These are phyloP conservation scores for Hypoxylon sp. DNA, from an alignment of 2,329 filamentous ascomycete genomes.

Conservation along the genomic window DNA sequence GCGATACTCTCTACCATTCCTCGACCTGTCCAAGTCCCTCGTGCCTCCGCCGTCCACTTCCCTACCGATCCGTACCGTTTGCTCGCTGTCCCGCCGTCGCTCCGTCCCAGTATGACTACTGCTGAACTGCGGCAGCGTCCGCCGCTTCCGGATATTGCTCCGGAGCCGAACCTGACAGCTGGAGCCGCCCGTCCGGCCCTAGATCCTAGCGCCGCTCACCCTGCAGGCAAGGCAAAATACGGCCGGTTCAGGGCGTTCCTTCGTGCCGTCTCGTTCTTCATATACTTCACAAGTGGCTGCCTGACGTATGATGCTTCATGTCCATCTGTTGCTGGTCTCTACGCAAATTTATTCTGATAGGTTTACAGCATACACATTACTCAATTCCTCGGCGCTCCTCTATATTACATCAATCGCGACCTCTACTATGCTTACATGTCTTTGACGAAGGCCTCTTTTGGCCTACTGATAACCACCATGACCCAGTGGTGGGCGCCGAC, in stretches of 20 bases:
- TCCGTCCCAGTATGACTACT: constrained; percentile 52
- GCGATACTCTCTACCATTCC: not conserved
- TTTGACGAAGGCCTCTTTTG: constrained; percentile 87
- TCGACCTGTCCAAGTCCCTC: constrained; percentile 2
- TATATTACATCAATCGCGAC: constrained; percentile 82
- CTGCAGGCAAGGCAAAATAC: constrained; percentile 70
- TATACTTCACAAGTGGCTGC: constrained; percentile 68
- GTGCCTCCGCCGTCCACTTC: constrained; percentile 11
- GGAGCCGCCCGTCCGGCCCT: constrained; percentile 38
- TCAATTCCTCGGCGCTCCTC: constrained; percentile 81
- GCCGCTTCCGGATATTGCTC: constrained; percentile 44
- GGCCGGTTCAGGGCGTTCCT: constrained; percentile 65
- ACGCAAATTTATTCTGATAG: constrained; percentile 44
- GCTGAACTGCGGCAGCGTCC: constrained; percentile 57
- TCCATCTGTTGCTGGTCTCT: constrained; percentile 12
- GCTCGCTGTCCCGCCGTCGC: constrained; percentile 6
- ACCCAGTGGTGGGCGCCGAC: constrained; percentile 92
- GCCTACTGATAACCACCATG: constrained; percentile 81
- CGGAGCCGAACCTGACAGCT: constrained; percentile 53
- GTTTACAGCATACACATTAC: constrained; percentile 74
- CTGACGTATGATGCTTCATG: constrained; percentile 61
- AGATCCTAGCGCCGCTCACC: constrained; percentile 59
- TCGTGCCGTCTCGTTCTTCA: constrained; percentile 65
- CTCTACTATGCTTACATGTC: constrained; percentile 91
- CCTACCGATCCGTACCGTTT: not conserved